Evolutionary conservation across 2,329 filamentous ascomycete genomes (phyloP).

Genomic region (Epichloe gansuensis): DNA sequence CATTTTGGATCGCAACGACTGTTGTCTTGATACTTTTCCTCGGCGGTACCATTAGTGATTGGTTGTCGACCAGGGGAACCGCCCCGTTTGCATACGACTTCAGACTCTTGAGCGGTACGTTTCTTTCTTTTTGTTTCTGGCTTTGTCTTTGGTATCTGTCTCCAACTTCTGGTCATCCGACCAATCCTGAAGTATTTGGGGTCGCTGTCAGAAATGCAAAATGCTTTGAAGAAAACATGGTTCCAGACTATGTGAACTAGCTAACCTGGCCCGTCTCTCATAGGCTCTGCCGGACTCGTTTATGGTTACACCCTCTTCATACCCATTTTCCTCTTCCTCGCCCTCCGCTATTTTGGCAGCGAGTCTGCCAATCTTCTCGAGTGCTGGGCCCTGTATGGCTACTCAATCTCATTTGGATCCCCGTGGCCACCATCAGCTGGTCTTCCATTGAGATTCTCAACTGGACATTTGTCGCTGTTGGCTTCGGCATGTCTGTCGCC

Average conservation of each 20-base stretch:
- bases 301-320: constrained; percentile 92
- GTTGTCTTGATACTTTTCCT: constrained; percentile 93
- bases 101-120: constrained; percentile 65
- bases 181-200: neutral
- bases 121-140: neutral
- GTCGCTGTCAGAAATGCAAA: neutral
- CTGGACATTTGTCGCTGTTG: constrained; percentile 83
- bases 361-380: constrained; percentile 88
- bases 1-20: constrained; percentile 97
- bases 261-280: neutral
- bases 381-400: constrained; percentile 92
- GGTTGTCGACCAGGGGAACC: constrained; percentile 56
- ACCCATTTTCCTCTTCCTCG: constrained; percentile 73
- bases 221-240: neutral
- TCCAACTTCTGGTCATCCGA: neutral
- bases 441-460: constrained; percentile 77
- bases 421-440: constrained; percentile 85
- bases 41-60: constrained; percentile 89
- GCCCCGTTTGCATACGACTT: constrained; percentile 87
- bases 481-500: constrained; percentile 68
- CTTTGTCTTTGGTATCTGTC: neutral
- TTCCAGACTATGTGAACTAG: neutral
- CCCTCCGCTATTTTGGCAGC: constrained; percentile 89
- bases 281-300: constrained; percentile 76
- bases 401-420: constrained; percentile 96